Evolutionary conservation across 1,139 yeast genomes (phyloP).

Genomic region (Geotrichum candidum): DNA sequence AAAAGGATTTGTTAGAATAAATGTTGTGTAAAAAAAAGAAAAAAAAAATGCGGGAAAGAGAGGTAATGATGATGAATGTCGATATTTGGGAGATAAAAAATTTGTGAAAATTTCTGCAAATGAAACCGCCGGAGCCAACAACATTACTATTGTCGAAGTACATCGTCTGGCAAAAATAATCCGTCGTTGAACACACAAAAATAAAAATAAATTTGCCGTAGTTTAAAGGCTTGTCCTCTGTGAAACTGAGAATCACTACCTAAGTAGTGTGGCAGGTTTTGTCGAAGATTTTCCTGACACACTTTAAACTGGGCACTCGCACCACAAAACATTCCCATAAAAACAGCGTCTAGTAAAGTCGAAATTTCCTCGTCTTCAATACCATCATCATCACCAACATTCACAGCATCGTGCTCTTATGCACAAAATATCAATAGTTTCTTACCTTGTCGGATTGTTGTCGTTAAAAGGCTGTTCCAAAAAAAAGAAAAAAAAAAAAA

Average conservation of each 20-base stretch:
- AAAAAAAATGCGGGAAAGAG: background rate
- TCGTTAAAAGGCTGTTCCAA: constrained; percentile 12
- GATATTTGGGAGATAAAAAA: background rate
- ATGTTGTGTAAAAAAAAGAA: background rate
- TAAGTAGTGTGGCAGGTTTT: no score
- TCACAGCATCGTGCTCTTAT: background rate
- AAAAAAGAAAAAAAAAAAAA: constrained; percentile 9
- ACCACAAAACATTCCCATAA: background rate
- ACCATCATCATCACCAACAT: background rate
- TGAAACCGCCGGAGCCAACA: background rate
- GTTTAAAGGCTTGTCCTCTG: no score
- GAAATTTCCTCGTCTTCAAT: background rate
- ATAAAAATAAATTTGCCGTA: no score
- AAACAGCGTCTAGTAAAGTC: no score
- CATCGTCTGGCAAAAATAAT: background rate
- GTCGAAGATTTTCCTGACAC: no score
- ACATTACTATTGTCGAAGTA: background rate
- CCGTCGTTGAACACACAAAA: background rate
- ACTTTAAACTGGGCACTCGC: no score
- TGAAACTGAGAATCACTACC: no score
- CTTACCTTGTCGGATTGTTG: constrained; percentile 16
- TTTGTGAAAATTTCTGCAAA: background rate
- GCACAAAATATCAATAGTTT: background rate
- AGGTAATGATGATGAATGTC: background rate
- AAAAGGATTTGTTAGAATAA: background rate